phyloP scores from a whole-genome alignment of 1,139 yeast species.

The Chernovozyma aurita region DNA sequence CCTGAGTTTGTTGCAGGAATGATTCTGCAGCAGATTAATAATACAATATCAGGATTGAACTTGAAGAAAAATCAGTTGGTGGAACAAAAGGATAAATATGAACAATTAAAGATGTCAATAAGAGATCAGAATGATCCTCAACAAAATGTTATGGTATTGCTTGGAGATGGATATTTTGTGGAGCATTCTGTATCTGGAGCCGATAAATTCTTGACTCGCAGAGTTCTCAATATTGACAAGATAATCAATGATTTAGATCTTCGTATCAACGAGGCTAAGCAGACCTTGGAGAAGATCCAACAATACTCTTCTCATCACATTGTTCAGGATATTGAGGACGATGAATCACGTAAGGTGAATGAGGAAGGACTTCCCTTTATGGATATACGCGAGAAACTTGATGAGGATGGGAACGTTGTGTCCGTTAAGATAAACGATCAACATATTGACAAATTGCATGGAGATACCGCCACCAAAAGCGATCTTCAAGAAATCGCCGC shows the following conservation, averaged over 20 bases:
- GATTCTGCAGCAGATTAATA: slow-evolving; percentile 12
- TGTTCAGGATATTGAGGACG: slow-evolving; percentile 10
- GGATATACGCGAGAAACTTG: slow-evolving; percentile 84
- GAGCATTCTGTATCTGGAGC: slow-evolving; percentile 46
- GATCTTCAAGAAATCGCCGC: neutral
- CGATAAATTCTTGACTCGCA: slow-evolving; percentile 35
- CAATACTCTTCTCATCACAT: slow-evolving; percentile 10
- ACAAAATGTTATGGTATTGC: slow-evolving; percentile 33
- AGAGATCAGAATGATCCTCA: slow-evolving; percentile 3
- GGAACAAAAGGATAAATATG: slow-evolving; percentile 12
- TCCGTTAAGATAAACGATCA: slow-evolving; percentile 28
- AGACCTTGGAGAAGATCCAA: slow-evolving; percentile 28
- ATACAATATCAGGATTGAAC: slow-evolving; percentile 12
- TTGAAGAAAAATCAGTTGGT: slow-evolving; percentile 12
- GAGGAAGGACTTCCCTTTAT: slow-evolving; percentile 55
- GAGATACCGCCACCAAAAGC: neutral
- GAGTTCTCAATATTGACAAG: slow-evolving; percentile 30
- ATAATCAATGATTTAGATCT: slow-evolving; percentile 34
- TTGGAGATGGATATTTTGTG: slow-evolving; percentile 62
- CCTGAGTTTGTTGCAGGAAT: slow-evolving; percentile 6
- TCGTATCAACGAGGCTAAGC: slow-evolving; percentile 43
- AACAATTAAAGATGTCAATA: slow-evolving; percentile 9
- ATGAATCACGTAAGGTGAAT: slow-evolving; percentile 12
- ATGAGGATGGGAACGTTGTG: slow-evolving; percentile 70
- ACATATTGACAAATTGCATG: neutral